Evolutionary conservation across 371 early-diverging fungal species (phyloP), one percentile per base, ranked within the genome.

Genomic region (Mucor saturninus): DNA sequence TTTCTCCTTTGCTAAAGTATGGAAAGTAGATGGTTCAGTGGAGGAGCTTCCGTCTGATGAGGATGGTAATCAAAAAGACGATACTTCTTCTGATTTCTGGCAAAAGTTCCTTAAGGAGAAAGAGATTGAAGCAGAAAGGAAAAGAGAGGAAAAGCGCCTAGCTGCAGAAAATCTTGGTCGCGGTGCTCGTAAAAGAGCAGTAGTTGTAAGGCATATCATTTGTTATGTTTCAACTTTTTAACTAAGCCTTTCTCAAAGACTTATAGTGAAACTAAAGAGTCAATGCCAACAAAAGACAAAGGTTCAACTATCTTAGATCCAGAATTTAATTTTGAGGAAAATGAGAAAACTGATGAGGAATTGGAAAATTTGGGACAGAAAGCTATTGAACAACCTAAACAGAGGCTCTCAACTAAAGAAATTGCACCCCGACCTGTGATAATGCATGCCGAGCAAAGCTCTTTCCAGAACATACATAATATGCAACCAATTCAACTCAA

Each of bases 1-100:
- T 8, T 79, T 83, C 51, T 71, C 79, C 11, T 79, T 74, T 64
- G 83, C 81, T 3, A 73, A 75, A 52, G 71, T 83, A 3, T 83
- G 83, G 83, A 70, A 64, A 21, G 54, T 50, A 28, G 65, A 75
- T 35, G 73, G 59, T 4, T 49, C 56, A 1, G 37, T 52, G 0
- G 76, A 76, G 31, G 76, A 76, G 2, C 51, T 59, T 8, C 35
- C 45, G 5, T 57, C 31, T 2, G 58, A 62, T 5, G 52, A 3
- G 13, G 69, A 50, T 5, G 56, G 61, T 9, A 11, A n/a, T 8
- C 49, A 42, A 2, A 37, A 68, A n/a, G 53, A 30, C 32, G 37
- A 46, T 13, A 35, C 48, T 10, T 26, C 26, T 13, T 48, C 74
- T 10, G 76, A 86, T 54, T 81, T 86, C 54, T 86, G 86, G 85